A percentile compares a stretch with the other conserved stretches of the same genome.
phyloP scores from a whole-genome alignment of 2,329 filamentous ascomycete species.

The Microdochium bolleyi region DNA sequence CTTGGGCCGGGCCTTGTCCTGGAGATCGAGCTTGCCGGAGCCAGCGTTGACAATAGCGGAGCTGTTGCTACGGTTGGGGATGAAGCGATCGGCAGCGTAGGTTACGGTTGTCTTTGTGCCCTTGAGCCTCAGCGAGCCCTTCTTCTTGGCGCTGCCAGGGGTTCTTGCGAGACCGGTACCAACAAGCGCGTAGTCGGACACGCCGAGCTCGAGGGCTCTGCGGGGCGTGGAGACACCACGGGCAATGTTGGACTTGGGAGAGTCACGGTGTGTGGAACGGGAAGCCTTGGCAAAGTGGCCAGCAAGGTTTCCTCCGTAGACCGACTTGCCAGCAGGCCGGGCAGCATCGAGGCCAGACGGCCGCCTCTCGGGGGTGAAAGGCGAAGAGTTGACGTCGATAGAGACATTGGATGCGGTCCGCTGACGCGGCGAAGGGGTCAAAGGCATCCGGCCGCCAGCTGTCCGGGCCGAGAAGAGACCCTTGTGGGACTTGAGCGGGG shows the following conservation, averaged over 20 bases:
- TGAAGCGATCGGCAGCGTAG: conserved; percentile 86
- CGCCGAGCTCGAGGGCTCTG: conserved; percentile 75
- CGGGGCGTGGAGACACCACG: conserved; percentile 67
- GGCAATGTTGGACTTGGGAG: conserved; percentile 94
- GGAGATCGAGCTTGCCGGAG: conserved; percentile 70
- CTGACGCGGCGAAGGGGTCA: conserved; percentile 81
- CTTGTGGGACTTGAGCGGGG: conserved; percentile 89
- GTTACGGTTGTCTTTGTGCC: conserved; percentile 67
- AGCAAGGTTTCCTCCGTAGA: conserved; percentile 73
- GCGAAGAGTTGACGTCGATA: conserved; percentile 56
- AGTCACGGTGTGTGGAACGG: conserved; percentile 67
- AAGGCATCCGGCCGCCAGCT: conserved; percentile 87
- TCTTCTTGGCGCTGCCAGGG: conserved; percentile 45
- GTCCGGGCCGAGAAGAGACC: conserved; percentile 88
- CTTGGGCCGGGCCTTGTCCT: conserved; percentile 66
- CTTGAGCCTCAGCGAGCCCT: conserved; percentile 44
- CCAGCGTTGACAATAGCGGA: conserved; percentile 78
- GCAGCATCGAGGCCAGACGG: conserved; percentile 38
- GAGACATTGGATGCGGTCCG: conserved; percentile 44
- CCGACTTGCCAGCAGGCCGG: conserved; percentile 56
- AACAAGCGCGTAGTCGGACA: conserved; percentile 86
- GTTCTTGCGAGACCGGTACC: conserved; percentile 66
- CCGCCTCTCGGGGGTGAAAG: conserved; percentile 65
- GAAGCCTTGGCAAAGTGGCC: conserved; percentile 66
- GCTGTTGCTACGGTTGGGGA: conserved; percentile 86